Base-by-base conservation (phyloP, 805 yeast species). In the Lipomyces sp. region DNA sequence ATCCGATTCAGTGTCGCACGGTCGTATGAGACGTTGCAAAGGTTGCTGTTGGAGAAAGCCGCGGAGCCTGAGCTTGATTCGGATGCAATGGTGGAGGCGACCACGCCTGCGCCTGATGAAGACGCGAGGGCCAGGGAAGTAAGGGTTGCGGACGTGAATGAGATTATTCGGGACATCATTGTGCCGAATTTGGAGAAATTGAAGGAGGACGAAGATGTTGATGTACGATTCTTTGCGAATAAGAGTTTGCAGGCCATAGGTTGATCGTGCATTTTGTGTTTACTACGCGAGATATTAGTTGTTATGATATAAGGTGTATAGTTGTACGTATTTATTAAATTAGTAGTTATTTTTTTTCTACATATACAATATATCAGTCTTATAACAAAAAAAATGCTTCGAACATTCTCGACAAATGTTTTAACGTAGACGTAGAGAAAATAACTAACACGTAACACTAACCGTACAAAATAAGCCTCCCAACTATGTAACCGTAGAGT, bases 1-100 rank as follows among this genome's bases (percentile, higher is more conserved):
- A 93, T 95, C 69, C 85, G 98, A 75, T 95, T 95, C 81, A 95
- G 93, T 79, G 92, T 90, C 69, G 98, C 99, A 34, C 92, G 92
- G 78, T 85, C 96, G 15, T 86, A 90, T 75, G 83, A 85, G 53
- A 80, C 83, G 33, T 81, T 90, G 42, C 87, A 87, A 5, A 85
- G 86, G 73, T 81, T 86, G 15, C 79, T 90, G 65, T 63, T 69
- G 63, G 71, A 73, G 56, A 77, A 77, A 60, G 66, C 62, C 10
- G 61, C 53, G 5, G 68, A 48, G 34, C 58, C 37, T 13, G 71
- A 53, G 54, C 63, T 53, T 15, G 63, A 53, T 60, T 29, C 34
- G 61, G 72, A 69, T 42, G 69, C 66, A 30, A 64, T 71, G 24
- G 24, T 24, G 50, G 74, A 73, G 53, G 66, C 69, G 45, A 67